Evolutionary conservation across 2,329 filamentous ascomycete genomes (phyloP), one percentile per base, ranked within the genome.

Genomic region (Cadophora luteo-olivacea): DNA sequence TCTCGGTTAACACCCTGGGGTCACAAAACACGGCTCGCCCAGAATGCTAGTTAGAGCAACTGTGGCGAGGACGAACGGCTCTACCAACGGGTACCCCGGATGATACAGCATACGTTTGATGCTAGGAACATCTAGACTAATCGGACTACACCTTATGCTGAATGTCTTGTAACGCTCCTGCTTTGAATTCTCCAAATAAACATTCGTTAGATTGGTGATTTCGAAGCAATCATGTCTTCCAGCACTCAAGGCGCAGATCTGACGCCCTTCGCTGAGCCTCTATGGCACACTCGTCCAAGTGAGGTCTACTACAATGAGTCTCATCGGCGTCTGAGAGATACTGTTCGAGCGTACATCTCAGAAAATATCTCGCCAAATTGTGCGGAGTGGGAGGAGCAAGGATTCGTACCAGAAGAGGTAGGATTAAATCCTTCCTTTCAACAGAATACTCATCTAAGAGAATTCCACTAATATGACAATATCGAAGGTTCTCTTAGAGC

Each of bases 301-400:
- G 96, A 93, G 1, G 92, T 94, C 25, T 97, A 97, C 86, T 97
- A 91, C 86, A 97, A 97, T 82, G 91, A 97, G 80, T 89, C 92
- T 12, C 95, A 98, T 81, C 93, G 89, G 67, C 92, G 92, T 64
- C 90, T 98, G 61, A 92, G 95, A 70, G 90, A 89, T 73, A 94
- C 97, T 84, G 86, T 97, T 66, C 91, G 94, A 76, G 86, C 93
- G 83, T 98, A 94, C 93, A 87, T 97, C 68, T 93, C 97, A 70
- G 87, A 85, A 67, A 92, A 92, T 74, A 90, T 97, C 78, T 93
- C 97, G 83, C 94, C 94, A 32, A 86, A 95, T 75, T 92, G 97
- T 68, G 91, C 89, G 51, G 95, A 97, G 80, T 98, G 94, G 94
- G 94, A 98, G 75, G 95, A 52, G 11, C 41, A 48, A 22, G 68